Evolutionary conservation across 129 eudicot genomes (phyloP).

Genomic region (Arctium lappa): DNA sequence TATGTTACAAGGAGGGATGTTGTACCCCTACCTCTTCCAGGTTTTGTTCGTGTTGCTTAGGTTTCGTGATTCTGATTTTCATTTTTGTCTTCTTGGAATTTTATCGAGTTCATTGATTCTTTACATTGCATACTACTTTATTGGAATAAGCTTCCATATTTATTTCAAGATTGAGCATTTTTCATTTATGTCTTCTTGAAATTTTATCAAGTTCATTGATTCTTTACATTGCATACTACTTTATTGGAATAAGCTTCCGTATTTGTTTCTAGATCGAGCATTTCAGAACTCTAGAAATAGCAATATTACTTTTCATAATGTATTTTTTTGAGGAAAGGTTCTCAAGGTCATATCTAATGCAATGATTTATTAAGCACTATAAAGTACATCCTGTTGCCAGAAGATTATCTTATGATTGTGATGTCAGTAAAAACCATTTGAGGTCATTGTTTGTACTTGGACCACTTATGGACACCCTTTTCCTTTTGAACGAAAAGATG

Average conservation of each 20-base stretch:
- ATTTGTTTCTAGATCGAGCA: not conserved
- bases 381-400: not conserved
- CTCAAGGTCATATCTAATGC: not conserved
- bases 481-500: not conserved
- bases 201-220: not conserved
- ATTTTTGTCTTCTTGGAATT: conserved; percentile 3
- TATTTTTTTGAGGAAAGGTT: not conserved
- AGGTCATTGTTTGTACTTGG: not conserved
- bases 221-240: not conserved
- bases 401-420: not conserved
- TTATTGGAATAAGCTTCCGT: not conserved
- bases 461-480: not conserved
- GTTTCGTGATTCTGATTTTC: conserved; percentile 8
- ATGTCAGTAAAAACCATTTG: not conserved
- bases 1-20: not conserved
- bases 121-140: not conserved
- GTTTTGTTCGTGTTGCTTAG: not conserved
- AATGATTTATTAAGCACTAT: not conserved
- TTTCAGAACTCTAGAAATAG: not conserved
- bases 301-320: not conserved
- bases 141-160: not conserved
- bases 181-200: not conserved
- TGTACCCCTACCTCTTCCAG: not conserved
- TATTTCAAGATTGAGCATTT: not conserved
- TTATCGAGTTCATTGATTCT: not conserved